Conservation (phyloP, 768 basidiomycete genomes). For the Panus rudis region DNA sequence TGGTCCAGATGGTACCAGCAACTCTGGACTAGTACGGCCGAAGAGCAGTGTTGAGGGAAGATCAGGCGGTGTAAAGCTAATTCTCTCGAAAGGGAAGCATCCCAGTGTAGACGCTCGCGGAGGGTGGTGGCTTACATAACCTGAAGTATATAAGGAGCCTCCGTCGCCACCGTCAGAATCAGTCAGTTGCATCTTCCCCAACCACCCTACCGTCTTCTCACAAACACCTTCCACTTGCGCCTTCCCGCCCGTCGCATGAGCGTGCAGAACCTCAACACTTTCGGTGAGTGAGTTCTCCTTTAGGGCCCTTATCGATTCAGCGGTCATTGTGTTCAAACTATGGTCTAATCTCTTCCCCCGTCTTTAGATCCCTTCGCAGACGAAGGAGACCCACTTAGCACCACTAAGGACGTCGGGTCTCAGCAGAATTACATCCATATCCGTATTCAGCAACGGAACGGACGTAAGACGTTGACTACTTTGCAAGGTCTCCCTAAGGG, state of each 20-base stretch:
- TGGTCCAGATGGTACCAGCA: too few relatives aligned
- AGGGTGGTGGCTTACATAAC: conserved; percentile 13
- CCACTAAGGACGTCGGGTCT: conserved; percentile 70
- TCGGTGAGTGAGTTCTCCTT: conserved; percentile 44
- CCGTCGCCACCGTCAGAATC: conserved; percentile 5
- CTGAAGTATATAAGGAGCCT: conserved; percentile 3
- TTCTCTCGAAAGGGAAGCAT: too few relatives aligned
- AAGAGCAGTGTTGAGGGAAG: too few relatives aligned
- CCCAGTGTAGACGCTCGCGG: background rate
- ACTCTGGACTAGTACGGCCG: too few relatives aligned
- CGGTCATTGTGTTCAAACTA: conserved; percentile 6
- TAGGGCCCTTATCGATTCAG: conserved; percentile 15
- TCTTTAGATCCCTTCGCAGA: conserved; percentile 89
- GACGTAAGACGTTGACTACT: conserved; percentile 96
- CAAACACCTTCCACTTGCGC: conserved; percentile 25
- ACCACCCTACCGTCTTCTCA: conserved; percentile 34
- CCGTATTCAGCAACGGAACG: conserved; percentile 98
- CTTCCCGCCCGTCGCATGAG: conserved; percentile 70
- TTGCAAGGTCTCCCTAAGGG: conserved; percentile 91
- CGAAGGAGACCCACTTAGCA: conserved; percentile 77
- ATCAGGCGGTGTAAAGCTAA: too few relatives aligned
- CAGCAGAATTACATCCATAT: conserved; percentile 86
- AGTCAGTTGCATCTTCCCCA: conserved; percentile 15
- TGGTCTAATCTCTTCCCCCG: conserved; percentile 5
- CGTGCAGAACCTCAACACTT: conserved; percentile 86